These are phyloP conservation scores for Coemansia umbellata DNA, from an alignment of 192 early-diverging fungal species.

Conservation along the genomic window DNA sequence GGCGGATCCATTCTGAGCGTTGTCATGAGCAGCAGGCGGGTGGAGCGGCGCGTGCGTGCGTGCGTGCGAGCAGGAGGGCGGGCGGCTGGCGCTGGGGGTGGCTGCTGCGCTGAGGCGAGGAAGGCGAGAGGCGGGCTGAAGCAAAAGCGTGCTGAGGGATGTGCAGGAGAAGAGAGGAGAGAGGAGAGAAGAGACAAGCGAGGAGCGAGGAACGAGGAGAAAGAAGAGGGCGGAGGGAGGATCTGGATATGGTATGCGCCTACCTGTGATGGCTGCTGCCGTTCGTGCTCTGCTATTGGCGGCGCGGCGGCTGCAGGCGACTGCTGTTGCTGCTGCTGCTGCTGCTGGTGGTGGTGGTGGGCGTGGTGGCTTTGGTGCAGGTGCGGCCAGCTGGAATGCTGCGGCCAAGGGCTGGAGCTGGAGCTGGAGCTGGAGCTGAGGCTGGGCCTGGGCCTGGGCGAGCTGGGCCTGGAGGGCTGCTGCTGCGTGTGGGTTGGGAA, in stretches of 20 bases:
- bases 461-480: too few species aligned
- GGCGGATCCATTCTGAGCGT: slow-evolving; percentile 48
- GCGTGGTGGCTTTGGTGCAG: too few species aligned
- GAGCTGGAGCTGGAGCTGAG: too few species aligned
- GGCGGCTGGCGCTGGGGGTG: slow-evolving; percentile 1
- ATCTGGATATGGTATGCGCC: slow-evolving; percentile 1
- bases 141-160: not conserved
- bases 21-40: slow-evolving; percentile 33
- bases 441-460: too few species aligned
- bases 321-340: too few species aligned
- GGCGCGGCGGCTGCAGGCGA: too few species aligned
- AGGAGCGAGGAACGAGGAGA: not conserved
- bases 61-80: not conserved
- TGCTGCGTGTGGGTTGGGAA: too few species aligned
- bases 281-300: not conserved
- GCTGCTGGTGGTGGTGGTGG: too few species aligned
- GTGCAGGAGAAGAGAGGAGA: not conserved
- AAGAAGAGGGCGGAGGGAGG: slow-evolving; percentile 1
- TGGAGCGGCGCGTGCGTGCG: slow-evolving; percentile 6
- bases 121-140: slow-evolving; percentile 1
- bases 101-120: slow-evolving; percentile 23
- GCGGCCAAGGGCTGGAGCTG: too few species aligned
- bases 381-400: too few species aligned
- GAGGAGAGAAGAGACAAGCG: slow-evolving; percentile 1
- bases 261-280: not conserved